Evolutionary conservation across 768 basidiomycete genomes (phyloP).

Genomic region (Xerocomellus intermedius): DNA sequence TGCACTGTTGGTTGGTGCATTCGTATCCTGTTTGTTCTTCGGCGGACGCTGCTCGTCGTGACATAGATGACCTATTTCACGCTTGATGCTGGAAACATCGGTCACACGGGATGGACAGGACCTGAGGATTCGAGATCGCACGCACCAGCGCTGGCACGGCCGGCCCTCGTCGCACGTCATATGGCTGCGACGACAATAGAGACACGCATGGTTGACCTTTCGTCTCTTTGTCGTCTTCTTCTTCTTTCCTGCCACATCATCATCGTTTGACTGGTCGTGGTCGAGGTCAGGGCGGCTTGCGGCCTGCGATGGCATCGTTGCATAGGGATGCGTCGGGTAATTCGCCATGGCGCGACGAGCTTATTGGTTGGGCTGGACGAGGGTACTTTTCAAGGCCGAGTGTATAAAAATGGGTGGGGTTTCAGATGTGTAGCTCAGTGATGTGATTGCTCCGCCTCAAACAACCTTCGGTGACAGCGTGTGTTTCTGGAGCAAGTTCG

Average conservation of each 20-base stretch:
- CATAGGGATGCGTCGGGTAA: conserved; percentile 29
- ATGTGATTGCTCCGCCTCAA: conserved; percentile 25
- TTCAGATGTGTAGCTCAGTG: conserved; percentile 21
- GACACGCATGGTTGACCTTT: conserved; percentile 90
- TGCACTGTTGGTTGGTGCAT: conserved; percentile 24
- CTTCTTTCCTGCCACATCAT: conserved; percentile 36
- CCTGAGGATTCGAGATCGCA: conserved; percentile 12
- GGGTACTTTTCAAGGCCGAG: conserved; percentile 12
- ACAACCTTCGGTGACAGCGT: conserved; percentile 20
- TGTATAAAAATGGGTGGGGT: conserved; percentile 26
- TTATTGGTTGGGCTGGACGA: conserved; percentile 8
- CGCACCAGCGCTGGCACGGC: conserved; percentile 92
- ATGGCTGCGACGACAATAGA: conserved; percentile 91
- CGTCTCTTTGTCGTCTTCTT: conserved; percentile 58
- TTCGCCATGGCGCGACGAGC: conserved; percentile 22
- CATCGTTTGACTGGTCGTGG: conserved; percentile 32
- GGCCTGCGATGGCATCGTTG: conserved; percentile 18
- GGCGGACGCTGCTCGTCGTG: conserved; percentile 74
- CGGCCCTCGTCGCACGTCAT: conserved; percentile 90
- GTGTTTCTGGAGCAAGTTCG: neutral
- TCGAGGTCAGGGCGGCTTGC: conserved; percentile 22
- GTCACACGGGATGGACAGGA: conserved; percentile 2
- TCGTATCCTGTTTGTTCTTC: conserved; percentile 45
- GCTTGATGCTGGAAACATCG: conserved; percentile 70
- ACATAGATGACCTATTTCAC: conserved; percentile 94